Percentiles rank a stretch among this genome's conserved stretches.
Evolutionary conservation across 441 rosid genomes (phyloP).

Genomic region (Mallotus japonicus): DNA sequence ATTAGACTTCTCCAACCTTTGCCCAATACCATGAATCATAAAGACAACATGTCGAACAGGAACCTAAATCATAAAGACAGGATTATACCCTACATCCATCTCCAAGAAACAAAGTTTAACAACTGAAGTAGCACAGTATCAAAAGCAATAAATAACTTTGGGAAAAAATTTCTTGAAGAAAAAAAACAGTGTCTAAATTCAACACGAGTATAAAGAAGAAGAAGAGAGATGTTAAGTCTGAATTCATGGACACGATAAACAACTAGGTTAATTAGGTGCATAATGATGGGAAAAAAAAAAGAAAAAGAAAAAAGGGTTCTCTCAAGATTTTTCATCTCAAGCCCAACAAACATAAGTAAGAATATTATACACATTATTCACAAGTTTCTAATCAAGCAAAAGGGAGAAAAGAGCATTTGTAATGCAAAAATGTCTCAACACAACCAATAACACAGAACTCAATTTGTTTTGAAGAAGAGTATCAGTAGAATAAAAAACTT

Average conservation of each 20-base stretch:
- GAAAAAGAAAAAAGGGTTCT: neutral
- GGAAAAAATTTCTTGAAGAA: neutral
- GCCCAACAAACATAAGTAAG: neutral
- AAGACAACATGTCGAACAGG: conserved; percentile 95
- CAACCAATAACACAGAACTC: neutral
- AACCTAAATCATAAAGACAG: conserved; percentile 53
- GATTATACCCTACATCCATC: conserved; percentile 3
- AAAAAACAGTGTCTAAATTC: neutral
- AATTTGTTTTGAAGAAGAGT: neutral
- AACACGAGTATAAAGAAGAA: neutral
- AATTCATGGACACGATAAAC: neutral
- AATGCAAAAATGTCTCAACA: neutral
- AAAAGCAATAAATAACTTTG: neutral
- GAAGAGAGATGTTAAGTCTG: neutral
- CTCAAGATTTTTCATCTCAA: neutral
- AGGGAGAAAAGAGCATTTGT: neutral
- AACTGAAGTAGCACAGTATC: neutral
- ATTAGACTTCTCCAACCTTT: conserved; percentile 95
- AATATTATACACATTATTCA: neutral
- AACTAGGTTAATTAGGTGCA: conserved; percentile 1
- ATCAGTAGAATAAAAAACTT: neutral
- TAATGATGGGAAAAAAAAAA: neutral
- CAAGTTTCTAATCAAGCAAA: neutral
- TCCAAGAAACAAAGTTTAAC: neutral
- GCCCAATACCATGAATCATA: conserved; percentile 99